Conservation (phyloP, 2,329 filamentous ascomycete species). For the Monosporascus sp. region DNA sequence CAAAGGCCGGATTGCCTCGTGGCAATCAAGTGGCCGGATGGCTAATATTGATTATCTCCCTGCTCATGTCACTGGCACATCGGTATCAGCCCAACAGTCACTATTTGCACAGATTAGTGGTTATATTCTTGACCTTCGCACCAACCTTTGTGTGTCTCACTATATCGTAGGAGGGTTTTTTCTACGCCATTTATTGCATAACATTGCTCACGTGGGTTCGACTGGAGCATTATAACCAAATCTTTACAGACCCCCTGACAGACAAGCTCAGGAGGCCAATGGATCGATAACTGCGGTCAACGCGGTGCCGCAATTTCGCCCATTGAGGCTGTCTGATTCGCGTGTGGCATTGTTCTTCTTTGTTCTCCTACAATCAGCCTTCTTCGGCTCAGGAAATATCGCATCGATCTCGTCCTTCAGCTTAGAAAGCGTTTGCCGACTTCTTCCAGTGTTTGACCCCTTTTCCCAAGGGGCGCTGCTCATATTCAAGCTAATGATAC, state of each 20-base stretch:
- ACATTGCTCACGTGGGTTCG: conserved; percentile 83
- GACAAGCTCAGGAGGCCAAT: conserved; percentile 11
- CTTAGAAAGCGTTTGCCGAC: conserved; percentile 78
- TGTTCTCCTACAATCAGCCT: conserved; percentile 87
- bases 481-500: conserved; percentile 84
- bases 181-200: conserved; percentile 84
- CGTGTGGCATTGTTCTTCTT: conserved; percentile 93
- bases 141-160: conserved; percentile 93
- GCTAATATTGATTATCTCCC: conserved; percentile 70
- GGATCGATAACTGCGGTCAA: conserved; percentile 11
- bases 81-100: conserved; percentile 73
- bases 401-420: conserved; percentile 92
- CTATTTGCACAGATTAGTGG: conserved; percentile 82
- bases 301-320: conserved; percentile 42
- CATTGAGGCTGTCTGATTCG: conserved; percentile 74
- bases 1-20: conserved; percentile 74
- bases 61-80: conserved; percentile 77
- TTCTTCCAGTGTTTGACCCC: conserved; percentile 89
- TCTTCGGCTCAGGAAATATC: conserved; percentile 95
- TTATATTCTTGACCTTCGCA: conserved; percentile 88
- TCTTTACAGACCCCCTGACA: conserved; percentile 28
- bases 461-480: conserved; percentile 86
- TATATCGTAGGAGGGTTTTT: conserved; percentile 94
- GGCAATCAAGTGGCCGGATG: conserved; percentile 88
- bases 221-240: conserved; percentile 75